Conservation (phyloP, 257 asterid species). For the Solanum pinnatisectum region DNA sequence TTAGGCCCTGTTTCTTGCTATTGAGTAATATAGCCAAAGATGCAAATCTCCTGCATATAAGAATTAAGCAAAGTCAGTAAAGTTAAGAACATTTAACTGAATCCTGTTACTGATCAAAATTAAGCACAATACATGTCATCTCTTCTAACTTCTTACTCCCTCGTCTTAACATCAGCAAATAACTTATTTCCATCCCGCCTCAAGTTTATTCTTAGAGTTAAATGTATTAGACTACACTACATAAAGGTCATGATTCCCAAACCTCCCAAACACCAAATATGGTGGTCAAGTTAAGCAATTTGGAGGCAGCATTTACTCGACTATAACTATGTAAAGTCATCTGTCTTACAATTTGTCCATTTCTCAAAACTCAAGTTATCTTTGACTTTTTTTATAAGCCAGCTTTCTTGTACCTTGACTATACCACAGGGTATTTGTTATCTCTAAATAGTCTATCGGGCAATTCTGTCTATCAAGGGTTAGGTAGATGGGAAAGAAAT, state of each 20-base stretch:
- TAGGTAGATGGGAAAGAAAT: background rate
- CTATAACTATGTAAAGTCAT: background rate
- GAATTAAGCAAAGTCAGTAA: background rate
- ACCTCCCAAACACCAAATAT: background rate
- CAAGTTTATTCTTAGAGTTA: background rate
- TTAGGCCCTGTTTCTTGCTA: constrained; percentile 13
- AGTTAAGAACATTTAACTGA: background rate
- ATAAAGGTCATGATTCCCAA: background rate
- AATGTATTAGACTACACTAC: background rate
- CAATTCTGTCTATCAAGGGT: background rate
- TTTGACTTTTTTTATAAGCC: background rate
- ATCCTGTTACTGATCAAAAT: background rate
- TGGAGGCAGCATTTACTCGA: background rate
- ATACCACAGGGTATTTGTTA: background rate
- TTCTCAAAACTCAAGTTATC: background rate
- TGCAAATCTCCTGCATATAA: constrained; percentile 31
- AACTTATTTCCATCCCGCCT: background rate
- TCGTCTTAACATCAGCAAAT: background rate
- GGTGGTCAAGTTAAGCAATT: background rate
- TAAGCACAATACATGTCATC: background rate
- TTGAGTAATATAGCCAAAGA: constrained; percentile 15
- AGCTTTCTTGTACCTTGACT: background rate
- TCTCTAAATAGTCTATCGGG: background rate
- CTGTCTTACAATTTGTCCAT: background rate
- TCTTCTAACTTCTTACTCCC: background rate